Percentiles rank a stretch among this genome's conserved stretches.
These are phyloP conservation scores for Citrus maxima DNA, from an alignment of 345 rosid genomes.

Conservation along the genomic window DNA sequence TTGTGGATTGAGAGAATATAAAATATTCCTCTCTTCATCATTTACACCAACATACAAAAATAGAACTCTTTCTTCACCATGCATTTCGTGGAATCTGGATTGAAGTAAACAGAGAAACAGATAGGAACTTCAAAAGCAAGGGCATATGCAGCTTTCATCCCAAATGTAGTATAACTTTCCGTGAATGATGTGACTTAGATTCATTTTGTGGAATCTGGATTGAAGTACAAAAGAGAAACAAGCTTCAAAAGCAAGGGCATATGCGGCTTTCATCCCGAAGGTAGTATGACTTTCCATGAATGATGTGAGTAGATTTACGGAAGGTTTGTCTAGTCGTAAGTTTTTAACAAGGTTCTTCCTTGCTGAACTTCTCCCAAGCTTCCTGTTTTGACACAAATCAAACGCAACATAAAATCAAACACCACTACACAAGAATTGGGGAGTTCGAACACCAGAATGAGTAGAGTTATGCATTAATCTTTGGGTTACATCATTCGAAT, in stretches of 20 bases:
- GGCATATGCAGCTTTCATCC: background rate
- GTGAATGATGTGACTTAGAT: background rate
- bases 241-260: background rate
- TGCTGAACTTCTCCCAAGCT: conserved; percentile 58
- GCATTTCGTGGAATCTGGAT: background rate
- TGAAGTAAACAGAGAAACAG: background rate
- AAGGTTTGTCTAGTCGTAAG: background rate
- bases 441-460: background rate
- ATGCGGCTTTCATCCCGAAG: background rate
- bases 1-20: too few species aligned
- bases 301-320: background rate
- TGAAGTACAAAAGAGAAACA: background rate
- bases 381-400: conserved; percentile 35
- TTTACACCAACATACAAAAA: conserved; percentile 3
- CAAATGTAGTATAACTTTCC: background rate
- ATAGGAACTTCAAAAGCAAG: background rate
- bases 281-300: background rate
- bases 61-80: background rate
- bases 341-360: conserved; percentile 48
- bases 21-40: background rate
- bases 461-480: background rate
- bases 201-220: background rate
- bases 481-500: background rate
- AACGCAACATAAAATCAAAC: background rate
- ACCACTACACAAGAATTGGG: background rate